Base-by-base conservation (phyloP, 176 grass and related monocot genomes). In the Lolium perenne region DNA sequence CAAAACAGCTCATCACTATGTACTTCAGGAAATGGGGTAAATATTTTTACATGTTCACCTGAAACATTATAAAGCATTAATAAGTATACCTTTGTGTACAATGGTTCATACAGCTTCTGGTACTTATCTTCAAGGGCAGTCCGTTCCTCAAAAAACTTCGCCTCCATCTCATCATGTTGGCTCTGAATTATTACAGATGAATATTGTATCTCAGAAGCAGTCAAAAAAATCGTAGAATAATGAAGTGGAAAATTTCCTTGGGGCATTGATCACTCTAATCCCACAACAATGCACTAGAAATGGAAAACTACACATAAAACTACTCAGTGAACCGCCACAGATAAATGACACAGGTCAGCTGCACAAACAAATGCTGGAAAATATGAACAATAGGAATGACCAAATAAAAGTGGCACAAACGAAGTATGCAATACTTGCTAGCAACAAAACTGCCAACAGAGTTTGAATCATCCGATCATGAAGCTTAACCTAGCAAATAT, bases 91-190 rank as follows among this genome's bases (percentile, higher is more conserved):
- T 92, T 89, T 22, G 76, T 81, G 23, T 92, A 92, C 58, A 92
- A 71, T 73, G 91, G 91, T 47, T 87, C 87, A 76, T 92, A 92
- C 38, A 92, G 71, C 80, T 90, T 87, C 84, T 92, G 91, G 47
- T 92, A 92, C 81, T 90, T 92, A 12, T 88, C 87, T 72, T 87
- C 91, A 73, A 92, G 91, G 5, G 55, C 87, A 45, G 84, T 81
- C 49, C 87, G 38, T 63, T 92, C 87, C 82, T 90, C 91, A 51
- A 90, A 89, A 84, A 90, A 92, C 29, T 90, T 92, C 1, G 84
- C 81, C 84, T 90, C 84, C 18, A 92, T 69, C 20, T 90, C 91
- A 87, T 92, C 71, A 4, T 92, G 91, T 71, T 92, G 80, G 53
- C 76, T 55, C 87, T 92, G 63, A 14, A 75, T 76, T 38, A 84